Evolutionary conservation across 805 yeast genomes (phyloP).

Genomic region (Candida sakaeoensis): DNA sequence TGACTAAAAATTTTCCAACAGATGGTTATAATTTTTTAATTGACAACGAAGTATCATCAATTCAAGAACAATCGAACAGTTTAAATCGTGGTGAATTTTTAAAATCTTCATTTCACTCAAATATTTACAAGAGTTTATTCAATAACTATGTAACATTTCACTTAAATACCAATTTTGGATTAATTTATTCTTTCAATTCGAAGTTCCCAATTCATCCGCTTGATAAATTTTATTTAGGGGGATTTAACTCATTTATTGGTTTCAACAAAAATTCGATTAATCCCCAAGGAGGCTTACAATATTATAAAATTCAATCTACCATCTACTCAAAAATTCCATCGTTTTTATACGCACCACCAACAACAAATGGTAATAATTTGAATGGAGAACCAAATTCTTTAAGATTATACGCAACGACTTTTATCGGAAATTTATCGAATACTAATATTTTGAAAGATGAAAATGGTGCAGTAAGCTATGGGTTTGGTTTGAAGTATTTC

Average conservation of each 20-base stretch:
- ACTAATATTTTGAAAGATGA: conserved; percentile 22
- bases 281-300: conserved; percentile 69
- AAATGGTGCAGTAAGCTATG: conserved; percentile 24
- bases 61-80: conserved; percentile 24
- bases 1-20: conserved; percentile 34
- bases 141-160: conserved; percentile 48
- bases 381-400: conserved; percentile 29
- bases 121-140: conserved; percentile 40
- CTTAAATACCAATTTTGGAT: conserved; percentile 51
- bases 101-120: conserved; percentile 30
- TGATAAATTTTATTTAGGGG: conserved; percentile 85
- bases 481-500: conserved; percentile 36
- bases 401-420: conserved; percentile 56
- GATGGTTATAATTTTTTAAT: conserved; percentile 60
- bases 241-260: conserved; percentile 68
- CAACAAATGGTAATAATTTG: background rate
- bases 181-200: conserved; percentile 38
- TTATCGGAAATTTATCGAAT: conserved; percentile 56
- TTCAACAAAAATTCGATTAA: conserved; percentile 68
- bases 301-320: conserved; percentile 53
- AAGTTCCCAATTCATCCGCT: conserved; percentile 49
- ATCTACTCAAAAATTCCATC: conserved; percentile 58
- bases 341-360: conserved; percentile 23
- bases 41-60: conserved; percentile 47
- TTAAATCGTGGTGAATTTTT: conserved; percentile 22